phyloP scores from a whole-genome alignment of 2,329 filamentous ascomycete species.

The Rasamsonia emersonii region DNA sequence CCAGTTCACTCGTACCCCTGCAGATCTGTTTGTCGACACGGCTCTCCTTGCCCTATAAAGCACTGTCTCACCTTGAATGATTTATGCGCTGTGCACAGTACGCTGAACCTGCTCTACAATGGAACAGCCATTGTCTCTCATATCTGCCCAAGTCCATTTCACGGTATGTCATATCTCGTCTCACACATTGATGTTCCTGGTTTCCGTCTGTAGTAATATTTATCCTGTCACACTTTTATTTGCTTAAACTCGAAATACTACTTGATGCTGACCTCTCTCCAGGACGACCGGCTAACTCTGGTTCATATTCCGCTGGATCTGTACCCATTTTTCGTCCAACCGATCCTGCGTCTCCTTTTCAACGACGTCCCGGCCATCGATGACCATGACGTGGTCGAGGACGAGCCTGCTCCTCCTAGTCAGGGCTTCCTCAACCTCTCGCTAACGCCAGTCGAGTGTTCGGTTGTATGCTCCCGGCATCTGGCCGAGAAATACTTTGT shows the following conservation, averaged over 20 bases:
- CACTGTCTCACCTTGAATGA: not conserved
- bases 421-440: slow-evolving; percentile 87
- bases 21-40: not conserved
- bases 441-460: slow-evolving; percentile 86
- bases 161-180: slow-evolving; percentile 15
- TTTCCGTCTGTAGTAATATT: slow-evolving; percentile 1
- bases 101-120: slow-evolving; percentile 10
- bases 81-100: not conserved
- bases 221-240: slow-evolving; percentile 4
- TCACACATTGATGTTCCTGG: not conserved
- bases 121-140: slow-evolving; percentile 21
- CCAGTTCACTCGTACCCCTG: not conserved
- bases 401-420: slow-evolving; percentile 21
- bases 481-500: slow-evolving; percentile 68
- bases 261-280: slow-evolving; percentile 13
- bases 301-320: slow-evolving; percentile 82
- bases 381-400: slow-evolving; percentile 35
- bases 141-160: slow-evolving; percentile 24
- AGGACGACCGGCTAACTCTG: slow-evolving; percentile 81
- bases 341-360: slow-evolving; percentile 76
- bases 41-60: not conserved
- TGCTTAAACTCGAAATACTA: slow-evolving; percentile 11
- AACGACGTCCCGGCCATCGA: slow-evolving; percentile 42
- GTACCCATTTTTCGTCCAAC: slow-evolving; percentile 69
- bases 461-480: slow-evolving; percentile 73